Percentiles rank a stretch among this genome's conserved stretches.
These are phyloP conservation scores for Ananas comosus DNA, from an alignment of 176 grass and related monocot species.

Conservation along the genomic window DNA sequence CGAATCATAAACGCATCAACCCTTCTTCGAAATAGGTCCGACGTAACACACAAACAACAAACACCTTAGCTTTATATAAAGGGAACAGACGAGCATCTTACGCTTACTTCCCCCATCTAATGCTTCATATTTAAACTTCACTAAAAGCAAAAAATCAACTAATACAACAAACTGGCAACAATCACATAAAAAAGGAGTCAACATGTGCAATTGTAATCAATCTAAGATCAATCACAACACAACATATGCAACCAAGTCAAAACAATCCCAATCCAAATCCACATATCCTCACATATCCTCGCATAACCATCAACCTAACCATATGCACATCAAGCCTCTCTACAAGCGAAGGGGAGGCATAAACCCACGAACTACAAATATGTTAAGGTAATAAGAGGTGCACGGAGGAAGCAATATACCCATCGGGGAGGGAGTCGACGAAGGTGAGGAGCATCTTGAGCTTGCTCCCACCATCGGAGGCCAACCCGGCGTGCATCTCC, in stretches of 20 bases:
- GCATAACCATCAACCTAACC: not conserved
- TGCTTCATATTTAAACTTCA: too few relatives aligned
- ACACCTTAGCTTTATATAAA: too few relatives aligned
- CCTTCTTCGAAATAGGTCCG: too few relatives aligned
- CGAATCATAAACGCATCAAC: too few relatives aligned
- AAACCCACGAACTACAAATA: not conserved
- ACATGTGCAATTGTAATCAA: too few relatives aligned
- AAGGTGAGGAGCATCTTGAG: conserved; percentile 74
- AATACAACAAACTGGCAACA: too few relatives aligned
- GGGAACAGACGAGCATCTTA: too few relatives aligned
- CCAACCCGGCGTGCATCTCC: conserved; percentile 68
- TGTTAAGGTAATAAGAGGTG: not conserved
- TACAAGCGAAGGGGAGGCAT: not conserved
- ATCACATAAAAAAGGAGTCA: too few relatives aligned
- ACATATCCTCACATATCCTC: not conserved
- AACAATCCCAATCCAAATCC: not conserved
- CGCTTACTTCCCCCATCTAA: too few relatives aligned
- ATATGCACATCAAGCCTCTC: not conserved
- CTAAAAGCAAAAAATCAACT: too few relatives aligned
- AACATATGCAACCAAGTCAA: not conserved
- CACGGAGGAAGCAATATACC: conserved; percentile 14
- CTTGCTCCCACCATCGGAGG: conserved; percentile 52
- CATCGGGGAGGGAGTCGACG: conserved; percentile 42
- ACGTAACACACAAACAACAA: too few relatives aligned
- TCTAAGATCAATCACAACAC: not conserved